Evolutionary conservation across 176 grass and related monocot species (phyloP).

Genomic region (Alloteropsis semialata): DNA sequence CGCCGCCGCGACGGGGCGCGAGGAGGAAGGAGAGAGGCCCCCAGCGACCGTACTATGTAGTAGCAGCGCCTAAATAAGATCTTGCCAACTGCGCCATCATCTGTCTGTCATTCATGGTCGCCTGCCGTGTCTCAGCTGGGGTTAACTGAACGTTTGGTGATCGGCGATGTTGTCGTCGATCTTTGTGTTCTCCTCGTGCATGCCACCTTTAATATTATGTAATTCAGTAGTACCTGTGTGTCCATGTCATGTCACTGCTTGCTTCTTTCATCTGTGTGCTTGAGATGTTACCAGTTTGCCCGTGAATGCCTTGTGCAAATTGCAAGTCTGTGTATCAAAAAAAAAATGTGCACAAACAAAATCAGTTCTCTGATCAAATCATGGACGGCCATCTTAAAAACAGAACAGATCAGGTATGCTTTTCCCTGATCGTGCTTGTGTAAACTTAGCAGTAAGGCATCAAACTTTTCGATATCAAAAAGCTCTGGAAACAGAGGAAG

Average conservation of each 20-base stretch:
- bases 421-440: neutral
- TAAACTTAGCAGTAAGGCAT: neutral
- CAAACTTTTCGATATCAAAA: neutral
- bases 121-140: neutral
- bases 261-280: neutral
- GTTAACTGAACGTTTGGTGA: neutral
- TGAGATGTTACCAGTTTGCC: neutral
- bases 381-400: neutral
- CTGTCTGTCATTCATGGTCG: neutral
- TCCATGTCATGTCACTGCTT: neutral
- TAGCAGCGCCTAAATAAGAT: conserved; percentile 39
- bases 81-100: neutral
- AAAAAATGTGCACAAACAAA: neutral
- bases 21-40: neutral
- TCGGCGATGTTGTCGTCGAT: neutral
- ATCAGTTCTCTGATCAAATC: neutral
- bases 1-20: neutral
- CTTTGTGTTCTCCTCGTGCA: conserved; percentile 8
- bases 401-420: neutral
- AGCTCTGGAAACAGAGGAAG: neutral
- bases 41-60: neutral
- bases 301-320: neutral
- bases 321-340: too few relatives aligned
- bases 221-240: neutral
- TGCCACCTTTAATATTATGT: conserved; percentile 35